Evolutionary conservation across 2,329 filamentous ascomycete genomes (phyloP).

Genomic region (Hymenoscyphus fructigenus): DNA sequence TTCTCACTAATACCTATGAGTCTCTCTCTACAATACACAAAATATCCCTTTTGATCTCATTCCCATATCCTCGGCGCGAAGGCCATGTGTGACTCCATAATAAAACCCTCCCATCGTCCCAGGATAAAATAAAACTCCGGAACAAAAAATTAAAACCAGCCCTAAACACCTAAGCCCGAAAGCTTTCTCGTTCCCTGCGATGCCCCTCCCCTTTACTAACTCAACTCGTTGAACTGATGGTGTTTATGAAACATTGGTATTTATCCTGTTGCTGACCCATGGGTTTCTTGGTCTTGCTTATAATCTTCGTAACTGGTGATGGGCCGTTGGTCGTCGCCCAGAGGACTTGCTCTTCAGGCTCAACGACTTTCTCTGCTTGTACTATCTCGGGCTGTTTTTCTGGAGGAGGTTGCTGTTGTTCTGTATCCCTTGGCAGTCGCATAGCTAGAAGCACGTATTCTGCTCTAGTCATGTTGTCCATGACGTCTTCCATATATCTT

Average conservation of each 20-base stretch:
- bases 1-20: too few relatives aligned
- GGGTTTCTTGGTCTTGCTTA: conserved; percentile 31
- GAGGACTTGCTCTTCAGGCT: conserved; percentile 23
- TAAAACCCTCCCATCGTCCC: too few relatives aligned
- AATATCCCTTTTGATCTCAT: too few relatives aligned
- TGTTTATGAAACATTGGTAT: conserved; percentile 46
- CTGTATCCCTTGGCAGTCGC: conserved; percentile 53
- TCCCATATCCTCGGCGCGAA: too few relatives aligned
- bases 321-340: conserved; percentile 31
- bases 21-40: too few relatives aligned
- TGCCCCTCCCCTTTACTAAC: not conserved
- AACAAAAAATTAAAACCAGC: too few relatives aligned
- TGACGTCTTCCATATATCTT: conserved; percentile 68
- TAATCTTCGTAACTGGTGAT: conserved; percentile 9
- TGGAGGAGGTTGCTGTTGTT: conserved; percentile 19
- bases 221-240: conserved; percentile 17
- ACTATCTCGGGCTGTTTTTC: conserved; percentile 13
- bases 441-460: conserved; percentile 68
- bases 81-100: too few relatives aligned
- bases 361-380: conserved; percentile 12
- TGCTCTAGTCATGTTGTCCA: conserved; percentile 67
- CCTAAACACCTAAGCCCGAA: too few relatives aligned
- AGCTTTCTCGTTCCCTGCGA: too few relatives aligned
- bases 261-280: conserved; percentile 46
- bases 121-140: too few relatives aligned